Evolutionary conservation across 768 basidiomycete genomes (phyloP).

Genomic region (Neoboletus subvelutipes): DNA sequence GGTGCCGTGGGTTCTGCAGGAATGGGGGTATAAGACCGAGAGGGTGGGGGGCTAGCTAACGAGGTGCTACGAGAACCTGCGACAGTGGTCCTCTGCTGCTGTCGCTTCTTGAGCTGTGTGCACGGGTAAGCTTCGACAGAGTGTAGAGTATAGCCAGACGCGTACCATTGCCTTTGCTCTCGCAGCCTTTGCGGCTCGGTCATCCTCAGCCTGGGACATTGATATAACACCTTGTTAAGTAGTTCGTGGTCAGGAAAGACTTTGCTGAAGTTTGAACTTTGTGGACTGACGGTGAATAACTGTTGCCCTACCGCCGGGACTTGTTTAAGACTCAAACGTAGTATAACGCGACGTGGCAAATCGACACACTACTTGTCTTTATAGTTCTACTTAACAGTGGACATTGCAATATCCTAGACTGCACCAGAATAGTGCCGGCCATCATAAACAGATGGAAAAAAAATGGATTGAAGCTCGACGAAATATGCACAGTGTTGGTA

Average conservation of each 20-base stretch:
- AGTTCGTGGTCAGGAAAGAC: constrained; percentile 5
- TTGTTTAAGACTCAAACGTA: no score
- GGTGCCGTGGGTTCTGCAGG: constrained; percentile 38
- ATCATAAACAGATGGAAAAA: constrained; percentile 9
- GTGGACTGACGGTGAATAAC: not conserved
- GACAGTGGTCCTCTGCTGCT: constrained; percentile 58
- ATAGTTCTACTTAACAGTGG: constrained; percentile 3
- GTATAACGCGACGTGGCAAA: constrained; percentile 9
- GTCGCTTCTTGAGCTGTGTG: constrained; percentile 75
- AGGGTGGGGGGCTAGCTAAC: constrained; percentile 46
- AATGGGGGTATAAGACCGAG: constrained; percentile 53
- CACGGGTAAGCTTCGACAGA: constrained; percentile 2
- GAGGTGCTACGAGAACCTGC: constrained; percentile 36
- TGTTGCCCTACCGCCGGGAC: not conserved
- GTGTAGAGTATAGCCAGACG: constrained; percentile 1
- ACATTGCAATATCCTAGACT: not conserved
- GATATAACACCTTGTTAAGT: constrained; percentile 6
- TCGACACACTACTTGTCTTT: not conserved
- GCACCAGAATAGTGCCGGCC: not conserved
- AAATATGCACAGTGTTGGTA: constrained; percentile 49
- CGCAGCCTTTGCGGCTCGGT: constrained; percentile 79
- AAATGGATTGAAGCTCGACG: constrained; percentile 36
- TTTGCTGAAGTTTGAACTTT: constrained; percentile 4
- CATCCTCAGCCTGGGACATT: constrained; percentile 55
- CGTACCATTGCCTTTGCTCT: constrained; percentile 81